Evolutionary conservation across 2,329 filamentous ascomycete genomes (phyloP).

Genomic region (Fusarium proliferatum): DNA sequence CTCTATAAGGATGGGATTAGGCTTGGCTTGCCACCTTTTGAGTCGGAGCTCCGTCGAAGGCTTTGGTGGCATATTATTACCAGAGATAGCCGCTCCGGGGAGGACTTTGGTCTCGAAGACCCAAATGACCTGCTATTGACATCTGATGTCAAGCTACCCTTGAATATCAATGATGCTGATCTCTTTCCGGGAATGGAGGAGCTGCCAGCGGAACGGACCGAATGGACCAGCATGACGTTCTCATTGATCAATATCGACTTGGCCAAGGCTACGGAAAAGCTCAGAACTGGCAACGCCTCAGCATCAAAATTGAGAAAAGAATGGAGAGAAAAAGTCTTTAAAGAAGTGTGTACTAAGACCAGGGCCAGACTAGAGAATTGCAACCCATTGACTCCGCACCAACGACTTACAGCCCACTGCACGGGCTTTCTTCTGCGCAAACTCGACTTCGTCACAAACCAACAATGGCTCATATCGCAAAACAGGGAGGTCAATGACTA

Average conservation of each 20-base stretch:
- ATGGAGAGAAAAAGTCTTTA: background rate
- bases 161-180: background rate
- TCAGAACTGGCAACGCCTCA: background rate
- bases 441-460: background rate
- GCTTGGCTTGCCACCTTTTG: background rate
- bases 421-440: background rate
- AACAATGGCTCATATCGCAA: background rate
- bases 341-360: background rate
- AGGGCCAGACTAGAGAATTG: background rate
- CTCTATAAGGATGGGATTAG: background rate
- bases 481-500: background rate
- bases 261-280: background rate
- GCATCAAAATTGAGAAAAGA: background rate
- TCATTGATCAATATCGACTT: background rate
- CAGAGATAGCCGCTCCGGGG: background rate
- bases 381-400: background rate
- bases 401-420: background rate
- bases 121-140: background rate
- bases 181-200: background rate
- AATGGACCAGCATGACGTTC: background rate
- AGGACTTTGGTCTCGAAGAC: conserved; percentile 5
- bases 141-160: background rate
- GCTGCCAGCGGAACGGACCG: background rate
- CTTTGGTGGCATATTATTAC: conserved; percentile 18
- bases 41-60: conserved; percentile 1